Base-by-base conservation (phyloP, 2,329 filamentous ascomycete species). In the Penicillium sp. region DNA sequence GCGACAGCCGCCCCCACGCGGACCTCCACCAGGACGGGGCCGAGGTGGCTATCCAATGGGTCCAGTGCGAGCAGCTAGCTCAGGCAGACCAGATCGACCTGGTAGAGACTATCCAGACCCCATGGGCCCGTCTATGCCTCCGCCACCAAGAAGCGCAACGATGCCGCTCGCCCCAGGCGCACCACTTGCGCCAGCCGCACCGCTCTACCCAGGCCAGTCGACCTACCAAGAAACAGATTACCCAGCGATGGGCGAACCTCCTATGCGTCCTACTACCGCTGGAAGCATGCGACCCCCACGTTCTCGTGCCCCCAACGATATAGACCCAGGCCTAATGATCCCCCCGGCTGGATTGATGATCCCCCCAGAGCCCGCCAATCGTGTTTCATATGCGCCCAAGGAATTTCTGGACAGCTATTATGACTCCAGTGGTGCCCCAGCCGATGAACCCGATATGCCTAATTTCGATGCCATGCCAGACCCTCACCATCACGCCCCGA, bases 391-490 rank as follows among this genome's bases (percentile, higher is more conserved):
- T 51, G 67, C 71, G 29, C 70, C 70, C 21, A 71, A 76, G 43
- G 75, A 79, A 27, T 78, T 79, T 45, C 63, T 84, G 42, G 80
- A 81, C 38, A 79, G 79, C 54, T 76, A 85, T 53, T 82, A 83
- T 57, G 81, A 82, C 67, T 76, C 66, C 75, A 80, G 65, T 74
- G 80, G 65, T 62, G 54, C 71, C 38, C 2, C 12, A 13, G 31
- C 31, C 31, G 66, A 71, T 50, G 81, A 84, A 49, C 78, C 79
- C 19, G 84, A 86, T 48, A 86, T 87, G 84, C 85, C 85, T 2
- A 82, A 88, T 62, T 87, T 87, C 63, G 84, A 86, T 67, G 81
- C 81, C 2, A 80, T 82, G 60, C 75, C 78, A n/a, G 70, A 77
- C 25, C 57, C 66, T 6, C 64, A 56, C 37, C 59, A 63, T 6